These are phyloP conservation scores for Pseudopithomyces maydicus DNA, from an alignment of 2,329 filamentous ascomycete genomes.

Conservation along the genomic window DNA sequence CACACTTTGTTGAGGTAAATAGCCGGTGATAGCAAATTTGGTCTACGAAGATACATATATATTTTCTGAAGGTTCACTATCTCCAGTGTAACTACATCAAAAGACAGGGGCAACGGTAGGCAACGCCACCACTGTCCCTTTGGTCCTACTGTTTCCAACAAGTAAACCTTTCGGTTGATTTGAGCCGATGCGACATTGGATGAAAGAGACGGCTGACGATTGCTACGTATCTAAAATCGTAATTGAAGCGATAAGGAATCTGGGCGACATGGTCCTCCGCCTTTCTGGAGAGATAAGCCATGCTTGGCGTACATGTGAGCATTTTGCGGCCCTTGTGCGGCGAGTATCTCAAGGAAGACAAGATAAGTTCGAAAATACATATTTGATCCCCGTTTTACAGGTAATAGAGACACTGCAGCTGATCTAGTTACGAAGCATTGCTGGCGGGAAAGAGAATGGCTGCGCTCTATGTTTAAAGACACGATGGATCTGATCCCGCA, in stretches of 20 bases:
- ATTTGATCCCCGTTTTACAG: too few relatives aligned
- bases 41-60: neutral
- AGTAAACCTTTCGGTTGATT: neutral
- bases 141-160: neutral
- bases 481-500: neutral
- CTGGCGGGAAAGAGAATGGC: neutral
- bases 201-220: too few relatives aligned
- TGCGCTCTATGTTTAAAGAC: too few relatives aligned
- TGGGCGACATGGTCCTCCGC: neutral
- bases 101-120: neutral
- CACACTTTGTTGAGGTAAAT: slow-evolving; percentile 4
- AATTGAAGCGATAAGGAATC: neutral
- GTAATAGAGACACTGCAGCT: too few relatives aligned
- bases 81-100: neutral
- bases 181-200: neutral
- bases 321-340: too few relatives aligned
- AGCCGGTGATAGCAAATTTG: neutral
- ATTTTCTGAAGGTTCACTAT: neutral
- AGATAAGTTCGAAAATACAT: too few relatives aligned
- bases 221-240: neutral
- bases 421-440: too few relatives aligned
- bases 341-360: too few relatives aligned
- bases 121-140: neutral
- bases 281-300: neutral
- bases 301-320: neutral